These are phyloP conservation scores for Noccaea bulbosa DNA, from an alignment of 345 rosid species.

Conservation along the genomic window DNA sequence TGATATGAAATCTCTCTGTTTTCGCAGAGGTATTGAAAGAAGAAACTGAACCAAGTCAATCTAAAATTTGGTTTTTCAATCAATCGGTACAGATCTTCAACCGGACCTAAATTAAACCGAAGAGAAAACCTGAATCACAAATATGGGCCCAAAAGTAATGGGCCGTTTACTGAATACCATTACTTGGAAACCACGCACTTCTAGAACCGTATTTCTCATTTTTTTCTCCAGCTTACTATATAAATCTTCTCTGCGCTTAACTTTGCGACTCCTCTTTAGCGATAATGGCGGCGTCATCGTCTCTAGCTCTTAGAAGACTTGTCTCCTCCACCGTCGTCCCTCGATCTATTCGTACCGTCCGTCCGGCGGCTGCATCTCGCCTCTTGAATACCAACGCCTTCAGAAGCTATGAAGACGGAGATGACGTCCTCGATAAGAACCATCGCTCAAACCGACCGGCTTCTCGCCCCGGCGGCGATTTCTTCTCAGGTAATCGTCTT, in stretches of 20 bases:
- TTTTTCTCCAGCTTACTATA: conserved; percentile 3
- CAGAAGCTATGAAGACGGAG: conserved; percentile 26
- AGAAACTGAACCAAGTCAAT: conserved; percentile 30
- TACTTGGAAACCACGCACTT: conserved; percentile 27
- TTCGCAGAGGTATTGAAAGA: not conserved
- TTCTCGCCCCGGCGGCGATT: conserved; percentile 21
- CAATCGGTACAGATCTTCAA: conserved; percentile 20
- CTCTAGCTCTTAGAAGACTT: conserved; percentile 46
- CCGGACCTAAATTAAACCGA: conserved; percentile 15
- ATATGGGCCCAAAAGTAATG: conserved; percentile 21
- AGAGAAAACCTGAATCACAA: not conserved
- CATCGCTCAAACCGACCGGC: not conserved
- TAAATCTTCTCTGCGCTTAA: not conserved
- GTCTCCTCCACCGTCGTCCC: conserved; percentile 40
- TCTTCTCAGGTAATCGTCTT: conserved; percentile 21
- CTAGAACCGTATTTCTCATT: too few relatives aligned
- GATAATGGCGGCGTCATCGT: conserved; percentile 49
- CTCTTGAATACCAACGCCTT: conserved; percentile 47
- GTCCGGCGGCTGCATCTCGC: conserved; percentile 37
- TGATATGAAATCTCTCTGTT: not conserved
- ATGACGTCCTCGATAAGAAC: not conserved
- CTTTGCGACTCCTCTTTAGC: not conserved
- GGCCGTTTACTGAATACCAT: conserved; percentile 4
- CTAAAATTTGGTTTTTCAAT: conserved; percentile 17
- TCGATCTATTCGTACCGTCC: conserved; percentile 15